Evolutionary conservation across 2,329 filamentous ascomycete genomes (phyloP).

Genomic region (Acarospora socialis): DNA sequence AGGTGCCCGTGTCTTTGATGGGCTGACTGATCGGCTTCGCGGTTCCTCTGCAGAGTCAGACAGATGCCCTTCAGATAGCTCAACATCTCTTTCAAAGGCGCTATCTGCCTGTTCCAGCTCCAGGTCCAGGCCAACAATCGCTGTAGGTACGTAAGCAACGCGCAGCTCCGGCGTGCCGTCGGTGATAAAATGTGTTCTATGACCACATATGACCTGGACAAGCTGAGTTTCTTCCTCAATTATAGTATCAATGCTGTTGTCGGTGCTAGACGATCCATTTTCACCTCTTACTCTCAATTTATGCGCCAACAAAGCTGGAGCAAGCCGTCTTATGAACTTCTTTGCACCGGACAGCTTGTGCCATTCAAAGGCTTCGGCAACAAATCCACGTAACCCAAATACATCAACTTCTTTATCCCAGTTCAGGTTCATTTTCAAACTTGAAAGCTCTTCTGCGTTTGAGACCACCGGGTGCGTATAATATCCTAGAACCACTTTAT

Average conservation of each 20-base stretch:
- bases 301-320: conserved; percentile 57
- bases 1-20: conserved; percentile 14
- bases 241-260: conserved; percentile 15
- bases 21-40: conserved; percentile 14
- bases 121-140: conserved; percentile 66
- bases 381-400: conserved; percentile 55
- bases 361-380: conserved; percentile 76
- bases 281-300: conserved; percentile 35
- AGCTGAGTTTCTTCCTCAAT: conserved; percentile 36
- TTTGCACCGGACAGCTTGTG: conserved; percentile 60
- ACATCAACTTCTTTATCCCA: conserved; percentile 55
- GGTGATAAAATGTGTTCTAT: conserved; percentile 55
- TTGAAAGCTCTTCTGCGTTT: conserved; percentile 39
- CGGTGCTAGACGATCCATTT: conserved; percentile 15
- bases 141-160: conserved; percentile 59
- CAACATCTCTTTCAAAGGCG: conserved; percentile 25
- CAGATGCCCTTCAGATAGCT: conserved; percentile 18
- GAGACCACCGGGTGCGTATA: conserved; percentile 85
- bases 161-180: conserved; percentile 66
- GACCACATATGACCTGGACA: conserved; percentile 52
- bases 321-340: conserved; percentile 70
- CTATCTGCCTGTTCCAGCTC: conserved; percentile 54
- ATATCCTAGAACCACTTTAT: conserved; percentile 62
- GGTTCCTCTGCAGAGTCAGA: conserved; percentile 18
- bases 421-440: conserved; percentile 37